Base-by-base conservation (phyloP, 345 rosid genomes). In the Gossypium sturtianum region DNA sequence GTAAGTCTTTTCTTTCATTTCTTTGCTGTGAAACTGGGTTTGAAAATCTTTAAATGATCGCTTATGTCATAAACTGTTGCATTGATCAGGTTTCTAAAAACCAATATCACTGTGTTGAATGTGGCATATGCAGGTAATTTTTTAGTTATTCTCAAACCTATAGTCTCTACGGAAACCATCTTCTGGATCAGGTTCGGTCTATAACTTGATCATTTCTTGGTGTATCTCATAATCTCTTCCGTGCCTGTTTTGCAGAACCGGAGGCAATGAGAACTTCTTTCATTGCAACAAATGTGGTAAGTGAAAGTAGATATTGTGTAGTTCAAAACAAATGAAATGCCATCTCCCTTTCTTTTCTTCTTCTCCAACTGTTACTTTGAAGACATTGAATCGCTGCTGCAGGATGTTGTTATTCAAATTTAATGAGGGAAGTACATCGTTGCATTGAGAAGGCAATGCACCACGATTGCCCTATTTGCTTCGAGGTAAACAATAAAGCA, bases 361-460 rank as follows among this genome's bases (percentile, higher is more conserved):
- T 43, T 5, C 23, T 4, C 52, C 38, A 20, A 27, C 34, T 34
- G 41, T 5, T 34, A 34, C 41, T 34, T 34, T 34, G 41, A 34
- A 34, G 41, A 34, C 41, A 34, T 34, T 34, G 13, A 72, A 49
- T 77, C 66, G 22, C 66, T 79, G 44, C 11, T 62, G 9, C 76
- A 89, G 93, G 88, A 45, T 89, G 94, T 61, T 89, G 94, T 80
- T 87, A 88, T 75, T 83, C 91, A 1, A 86, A 70, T 73, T 48
- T 38, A 13, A 84, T 86, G 89, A 85, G 74, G 72, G 89, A 86
- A 80, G 78, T 78, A 29, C 94, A 89, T 74, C 73, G 69, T 38
- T 89, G 91, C 10, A 86, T 89, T 51, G 91, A 89, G 77, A 82
- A 87, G 76, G 94, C 91, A 79, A 89, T 89, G 94, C 91, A 89